Evolutionary conservation across 2,329 filamentous ascomycete genomes (phyloP), one percentile per base, ranked within the genome.

Genomic region (Neoascochyta sp.): DNA sequence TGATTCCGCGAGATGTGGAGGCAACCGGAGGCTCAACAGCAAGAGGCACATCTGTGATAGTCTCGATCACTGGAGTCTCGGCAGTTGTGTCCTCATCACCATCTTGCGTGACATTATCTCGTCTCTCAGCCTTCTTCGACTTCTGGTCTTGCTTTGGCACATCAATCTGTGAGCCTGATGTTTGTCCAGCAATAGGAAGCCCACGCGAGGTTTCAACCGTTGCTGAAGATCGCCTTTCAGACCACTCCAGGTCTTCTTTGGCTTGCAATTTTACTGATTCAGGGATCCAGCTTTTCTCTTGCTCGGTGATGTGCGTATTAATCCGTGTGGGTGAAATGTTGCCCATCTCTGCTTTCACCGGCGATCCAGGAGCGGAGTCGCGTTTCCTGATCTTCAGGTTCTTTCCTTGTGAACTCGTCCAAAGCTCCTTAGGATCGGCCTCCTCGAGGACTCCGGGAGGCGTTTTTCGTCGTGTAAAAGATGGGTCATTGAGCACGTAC

Each of bases 371-470:
- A 4, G 37, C 23, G 19, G 42, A 42, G 4, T 34, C 29, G 12
- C 50, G 51, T 31, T 50, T 54, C 52, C 70, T 71, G 11, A 60
- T 56, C 42, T 69, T 71, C 7, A 55, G 51, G 39, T 69, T 70
- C 56, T 67, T 71, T 18, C 50, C 53, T 49, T 69, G 71, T 22
- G 62, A 59, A 26, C 60, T 54, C 3, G 49, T 37, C 19, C 48
- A 59, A 5, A 62, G 43, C 26, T 61, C 59, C 16, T 57, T 56
- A n/a, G 54, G 57, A 39, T 63, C 57, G 5, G 51, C 50, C 21
- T 60, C 59, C 37, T 62, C 57, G 21, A 62, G 50, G 11, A 53
- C 48, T 28, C 54, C 54, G 24, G 54, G 50, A 21, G 55, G 49
- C 3, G 54, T 49, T 23, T 50, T 57, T 22, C 34, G 60, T 44